Base-by-base conservation (phyloP, 192 early-diverging fungal species). In the Coemansia sp. region DNA sequence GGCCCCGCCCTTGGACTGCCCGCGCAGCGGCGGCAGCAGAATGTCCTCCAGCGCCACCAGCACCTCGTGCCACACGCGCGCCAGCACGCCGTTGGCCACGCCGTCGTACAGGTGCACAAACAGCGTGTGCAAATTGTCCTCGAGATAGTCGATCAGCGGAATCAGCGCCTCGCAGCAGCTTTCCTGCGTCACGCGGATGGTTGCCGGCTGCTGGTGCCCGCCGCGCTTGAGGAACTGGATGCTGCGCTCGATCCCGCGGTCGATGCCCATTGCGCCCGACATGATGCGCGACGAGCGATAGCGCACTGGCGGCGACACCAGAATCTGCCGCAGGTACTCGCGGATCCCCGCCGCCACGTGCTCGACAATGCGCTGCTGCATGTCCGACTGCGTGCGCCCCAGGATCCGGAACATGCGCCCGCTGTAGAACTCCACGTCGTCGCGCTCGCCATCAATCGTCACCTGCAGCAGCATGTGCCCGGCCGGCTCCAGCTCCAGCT, bases 361-460 rank as follows among this genome's bases (percentile, higher is more conserved):
- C 53, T 90, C 85, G 9, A 89, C 84, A 62, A 90, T 85, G 25
- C 77, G 75, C 45, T 83, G 79, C 45, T 81, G 79, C 64, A 87
- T 80, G 45, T 90, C 86, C 17, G 82, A 75, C 47, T 85, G 78
- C 25, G 86, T 79, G 22, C 87, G 79, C 56, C 84, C 83, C 19
- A 92, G 47, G 14, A 70, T 80, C 25, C 89, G 82, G 70, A 88
- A 88, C 23, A 87, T 84, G 53, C 83, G 82, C 27, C 87, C 85
- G 50, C 88, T 89, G 78, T 85, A 90, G 60, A 89, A 92, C 61
- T 89, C 86, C n/a, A 84, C 80, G 60, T 89, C 87, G 28, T 89
- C 86, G 41, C 81, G 82, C 60, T 89, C 90, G 27, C 84, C 84
- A 47, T 88, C 85, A 79, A 90, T 85, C 10, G 84, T 90, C 10